Conservation (phyloP, 176 grass and related monocot species). For the Musa acuminata region DNA sequence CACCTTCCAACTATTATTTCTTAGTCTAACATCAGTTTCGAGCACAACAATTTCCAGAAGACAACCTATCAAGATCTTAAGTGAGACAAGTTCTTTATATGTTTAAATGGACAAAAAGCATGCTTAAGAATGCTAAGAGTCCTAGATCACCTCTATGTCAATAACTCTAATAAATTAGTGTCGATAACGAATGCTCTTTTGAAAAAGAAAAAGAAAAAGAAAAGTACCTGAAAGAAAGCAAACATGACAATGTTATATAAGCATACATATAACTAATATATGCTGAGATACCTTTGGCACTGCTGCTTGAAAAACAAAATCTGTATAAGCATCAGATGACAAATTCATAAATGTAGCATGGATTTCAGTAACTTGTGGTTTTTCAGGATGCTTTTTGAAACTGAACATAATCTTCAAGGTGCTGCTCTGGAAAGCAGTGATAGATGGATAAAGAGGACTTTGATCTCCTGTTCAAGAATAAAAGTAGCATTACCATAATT, state of each 20-base stretch:
- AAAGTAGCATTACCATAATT: slow-evolving; percentile 1
- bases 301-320: slow-evolving; percentile 97
- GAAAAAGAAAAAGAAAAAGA: neutral
- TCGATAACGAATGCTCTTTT: neutral
- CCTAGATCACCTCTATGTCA: neutral
- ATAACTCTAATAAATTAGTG: neutral
- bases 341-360: slow-evolving; percentile 78
- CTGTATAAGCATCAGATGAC: slow-evolving; percentile 51
- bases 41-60: neutral
- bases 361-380: slow-evolving; percentile 66
- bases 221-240: neutral
- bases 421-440: slow-evolving; percentile 86
- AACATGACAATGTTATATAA: neutral
- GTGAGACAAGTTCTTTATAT: neutral
- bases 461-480: slow-evolving; percentile 38
- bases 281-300: slow-evolving; percentile 70
- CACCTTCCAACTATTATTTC: too few species aligned
- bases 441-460: slow-evolving; percentile 37
- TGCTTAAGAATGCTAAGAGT: neutral
- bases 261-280: neutral
- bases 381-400: slow-evolving; percentile 69
- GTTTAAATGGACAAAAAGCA: neutral
- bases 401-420: slow-evolving; percentile 68
- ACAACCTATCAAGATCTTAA: neutral
- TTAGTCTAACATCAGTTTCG: too few species aligned